Percentiles rank a stretch among this genome's conserved stretches.
These are phyloP conservation scores for Tricladium varicosporioides DNA, from an alignment of 2,329 filamentous ascomycete genomes.

Conservation along the genomic window DNA sequence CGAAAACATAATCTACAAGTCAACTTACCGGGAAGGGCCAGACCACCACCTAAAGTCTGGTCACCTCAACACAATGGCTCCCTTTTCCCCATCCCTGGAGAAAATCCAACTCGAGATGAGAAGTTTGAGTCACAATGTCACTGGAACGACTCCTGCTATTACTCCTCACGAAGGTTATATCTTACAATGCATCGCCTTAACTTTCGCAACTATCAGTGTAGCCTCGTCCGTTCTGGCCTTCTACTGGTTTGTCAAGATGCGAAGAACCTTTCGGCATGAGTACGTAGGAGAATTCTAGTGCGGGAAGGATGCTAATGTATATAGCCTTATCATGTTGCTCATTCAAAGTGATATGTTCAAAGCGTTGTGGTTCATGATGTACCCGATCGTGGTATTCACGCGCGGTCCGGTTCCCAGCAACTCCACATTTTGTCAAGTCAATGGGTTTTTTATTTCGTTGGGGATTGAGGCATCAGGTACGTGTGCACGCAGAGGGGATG, in stretches of 20 bases:
- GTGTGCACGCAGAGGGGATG: slow-evolving; percentile 14
- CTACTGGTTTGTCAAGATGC: slow-evolving; percentile 74
- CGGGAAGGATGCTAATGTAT: slow-evolving; percentile 14
- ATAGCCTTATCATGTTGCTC: slow-evolving; percentile 70
- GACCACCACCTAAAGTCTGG: background rate
- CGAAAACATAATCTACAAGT: slow-evolving; percentile 3
- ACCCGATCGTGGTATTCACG: slow-evolving; percentile 57
- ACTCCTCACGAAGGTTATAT: slow-evolving; percentile 20
- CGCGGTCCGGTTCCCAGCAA: slow-evolving; percentile 48
- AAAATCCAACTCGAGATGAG: slow-evolving; percentile 14
- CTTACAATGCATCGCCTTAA: slow-evolving; percentile 35
- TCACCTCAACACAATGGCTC: slow-evolving; percentile 21
- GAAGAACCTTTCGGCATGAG: slow-evolving; percentile 72
- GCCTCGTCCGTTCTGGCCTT: slow-evolving; percentile 54
- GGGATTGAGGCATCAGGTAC: slow-evolving; percentile 64
- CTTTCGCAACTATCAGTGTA: slow-evolving; percentile 53
- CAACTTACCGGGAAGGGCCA: background rate
- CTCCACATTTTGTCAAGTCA: slow-evolving; percentile 63
- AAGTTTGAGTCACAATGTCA: slow-evolving; percentile 16
- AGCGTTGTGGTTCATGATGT: slow-evolving; percentile 65
- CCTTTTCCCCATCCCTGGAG: slow-evolving; percentile 18
- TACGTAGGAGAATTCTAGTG: slow-evolving; percentile 38
- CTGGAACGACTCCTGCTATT: slow-evolving; percentile 8
- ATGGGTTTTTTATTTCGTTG: slow-evolving; percentile 64
- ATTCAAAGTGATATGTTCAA: slow-evolving; percentile 72